These are phyloP conservation scores for Candida sonorensis DNA, from an alignment of 805 yeast genomes.

Conservation along the genomic window DNA sequence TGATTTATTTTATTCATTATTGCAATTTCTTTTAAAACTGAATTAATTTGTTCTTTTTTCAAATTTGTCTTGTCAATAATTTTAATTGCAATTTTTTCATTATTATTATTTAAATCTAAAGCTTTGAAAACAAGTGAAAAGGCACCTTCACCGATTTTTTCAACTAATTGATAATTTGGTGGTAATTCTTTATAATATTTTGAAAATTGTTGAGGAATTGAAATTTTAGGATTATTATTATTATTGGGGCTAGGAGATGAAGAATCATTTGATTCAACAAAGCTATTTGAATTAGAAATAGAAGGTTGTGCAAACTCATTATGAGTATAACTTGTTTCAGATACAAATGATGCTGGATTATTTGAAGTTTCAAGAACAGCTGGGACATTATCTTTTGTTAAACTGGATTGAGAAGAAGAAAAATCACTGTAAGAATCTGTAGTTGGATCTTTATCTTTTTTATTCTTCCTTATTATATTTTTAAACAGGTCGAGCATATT, in stretches of 20 bases:
- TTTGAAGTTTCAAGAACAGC: not conserved
- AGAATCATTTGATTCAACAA: not conserved
- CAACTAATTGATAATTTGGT: slow-evolving; percentile 19
- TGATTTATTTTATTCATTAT: slow-evolving; percentile 64
- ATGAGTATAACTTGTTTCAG: no score
- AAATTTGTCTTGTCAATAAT: slow-evolving; percentile 59
- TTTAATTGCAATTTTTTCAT: slow-evolving; percentile 58
- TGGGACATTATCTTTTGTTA: no score
- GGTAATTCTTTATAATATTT: slow-evolving; percentile 24
- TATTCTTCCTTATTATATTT: slow-evolving; percentile 19
- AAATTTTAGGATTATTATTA: not conserved
- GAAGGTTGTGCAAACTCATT: not conserved
- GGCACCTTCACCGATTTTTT: slow-evolving; percentile 75
- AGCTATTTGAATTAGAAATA: not conserved
- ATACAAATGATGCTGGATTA: not conserved
- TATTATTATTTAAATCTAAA: slow-evolving; percentile 34
- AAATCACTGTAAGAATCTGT: no score
- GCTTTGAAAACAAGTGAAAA: slow-evolving; percentile 83
- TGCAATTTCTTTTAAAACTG: slow-evolving; percentile 64
- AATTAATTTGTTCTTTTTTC: slow-evolving; percentile 43
- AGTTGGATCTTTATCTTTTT: slow-evolving; percentile 4
- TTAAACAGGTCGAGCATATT: slow-evolving; percentile 24
- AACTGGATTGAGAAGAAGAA: no score
- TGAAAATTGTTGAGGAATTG: slow-evolving; percentile 6
- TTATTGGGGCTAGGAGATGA: no score